Evolutionary conservation across 805 yeast species (phyloP).

Genomic region (Candida broadrunensis): DNA sequence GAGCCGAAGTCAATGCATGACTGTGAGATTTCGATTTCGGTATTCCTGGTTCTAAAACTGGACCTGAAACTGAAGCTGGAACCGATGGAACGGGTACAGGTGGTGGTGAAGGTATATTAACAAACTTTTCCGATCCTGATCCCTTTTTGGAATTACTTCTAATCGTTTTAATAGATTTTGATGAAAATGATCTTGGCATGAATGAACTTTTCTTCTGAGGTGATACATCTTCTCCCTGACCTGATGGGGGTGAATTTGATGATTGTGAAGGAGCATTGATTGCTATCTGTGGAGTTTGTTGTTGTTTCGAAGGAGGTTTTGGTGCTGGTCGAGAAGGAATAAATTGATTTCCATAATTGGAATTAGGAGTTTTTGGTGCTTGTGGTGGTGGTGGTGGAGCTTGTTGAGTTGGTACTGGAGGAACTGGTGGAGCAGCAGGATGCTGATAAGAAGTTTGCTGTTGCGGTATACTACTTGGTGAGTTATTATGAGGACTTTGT

Average conservation of each 20-base stretch:
- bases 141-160: constrained; percentile 22
- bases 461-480: constrained; percentile 3
- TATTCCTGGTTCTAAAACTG: constrained; percentile 14
- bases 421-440: background rate
- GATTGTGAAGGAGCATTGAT: background rate
- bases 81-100: constrained; percentile 12
- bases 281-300: background rate
- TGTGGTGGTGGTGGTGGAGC: constrained; percentile 1
- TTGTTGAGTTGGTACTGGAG: constrained; percentile 4
- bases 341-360: constrained; percentile 39
- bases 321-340: constrained; percentile 72
- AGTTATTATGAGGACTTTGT: constrained; percentile 2
- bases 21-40: constrained; percentile 44
- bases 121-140: constrained; percentile 13
- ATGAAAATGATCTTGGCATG: constrained; percentile 28
- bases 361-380: constrained; percentile 1
- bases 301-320: constrained; percentile 42
- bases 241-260: background rate
- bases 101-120: constrained; percentile 13
- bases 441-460: background rate
- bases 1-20: constrained; percentile 29
- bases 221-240: constrained; percentile 3
- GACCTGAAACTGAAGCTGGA: constrained; percentile 8
- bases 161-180: constrained; percentile 34
- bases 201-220: constrained; percentile 2